Evolutionary conservation across 257 asterid genomes (phyloP), one percentile per base, ranked within the genome.

Genomic region (Thymus mandschuricus): DNA sequence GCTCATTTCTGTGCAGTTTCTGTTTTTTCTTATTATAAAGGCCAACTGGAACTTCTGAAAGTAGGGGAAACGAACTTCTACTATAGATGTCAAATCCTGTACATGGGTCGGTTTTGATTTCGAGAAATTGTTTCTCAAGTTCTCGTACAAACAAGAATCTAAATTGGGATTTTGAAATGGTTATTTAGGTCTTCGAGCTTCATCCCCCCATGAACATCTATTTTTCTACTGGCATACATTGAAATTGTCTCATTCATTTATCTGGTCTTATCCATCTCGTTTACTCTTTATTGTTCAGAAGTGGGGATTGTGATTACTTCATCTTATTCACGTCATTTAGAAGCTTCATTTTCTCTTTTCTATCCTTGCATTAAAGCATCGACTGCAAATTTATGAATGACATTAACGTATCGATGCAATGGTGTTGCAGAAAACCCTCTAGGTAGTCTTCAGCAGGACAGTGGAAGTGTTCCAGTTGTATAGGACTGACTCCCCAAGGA

Each of bases 401-500:
- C 41, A 13, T 45, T 56, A 50, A 27, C 44, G 50, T 50, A 34
- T 58, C 43, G 49, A 38, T 64, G 66, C 33, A 11, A 21, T 71
- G 71, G 46, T 64, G 79, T 77, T 79, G 77, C 77, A 82, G 86
- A 81, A 70, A 74, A 63, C 63, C 40, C 78, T 60, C 51, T 75
- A 74, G 78, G 78, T 60, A 57, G 76, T 64, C 65, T 83, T 75
- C 82, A 84, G 83, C 81, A 78, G 74, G 75, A 71, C 57, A 62
- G 64, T 64, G 85, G 81, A 68, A 72, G 81, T 50, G 80, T 84
- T 75, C 80, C 84, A 6, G 82, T 82, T 75, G 80, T 81, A 77
- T 82, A 81, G 83, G 80, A 65, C 57, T 71, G 80, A 64, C 56
- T 72, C 70, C 71, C 45, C 60, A 48, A 66, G 75, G 77, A 64